Percentiles rank a stretch among this genome's conserved stretches.
Evolutionary conservation across 768 basidiomycete species (phyloP).

Genomic region (Trametes punicea): DNA sequence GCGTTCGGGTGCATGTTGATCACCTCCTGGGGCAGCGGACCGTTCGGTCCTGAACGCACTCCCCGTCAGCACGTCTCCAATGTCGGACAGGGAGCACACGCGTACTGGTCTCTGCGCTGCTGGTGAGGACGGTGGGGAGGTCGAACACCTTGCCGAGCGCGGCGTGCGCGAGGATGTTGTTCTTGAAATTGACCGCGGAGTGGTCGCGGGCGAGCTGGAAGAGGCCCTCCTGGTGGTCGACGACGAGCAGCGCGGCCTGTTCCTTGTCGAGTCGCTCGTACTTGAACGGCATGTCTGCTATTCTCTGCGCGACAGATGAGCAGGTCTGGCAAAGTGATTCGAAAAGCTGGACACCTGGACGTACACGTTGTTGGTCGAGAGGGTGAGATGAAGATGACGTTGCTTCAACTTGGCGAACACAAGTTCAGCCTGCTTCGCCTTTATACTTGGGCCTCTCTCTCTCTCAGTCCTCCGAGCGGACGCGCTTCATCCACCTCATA

Average conservation of each 20-base stretch:
- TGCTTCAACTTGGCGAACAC: too few species aligned
- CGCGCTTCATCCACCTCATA: too few species aligned
- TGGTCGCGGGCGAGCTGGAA: slow-evolving; percentile 45
- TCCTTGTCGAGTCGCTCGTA: slow-evolving; percentile 44
- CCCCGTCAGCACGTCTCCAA: background rate
- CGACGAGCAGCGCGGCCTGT: slow-evolving; percentile 40
- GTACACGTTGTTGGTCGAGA: too few species aligned
- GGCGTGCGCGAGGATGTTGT: slow-evolving; percentile 47
- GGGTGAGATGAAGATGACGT: too few species aligned
- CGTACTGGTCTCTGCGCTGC: slow-evolving; percentile 42
- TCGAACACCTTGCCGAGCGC: slow-evolving; percentile 43
- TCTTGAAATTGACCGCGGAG: slow-evolving; percentile 37
- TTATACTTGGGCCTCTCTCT: too few species aligned
- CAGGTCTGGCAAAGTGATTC: background rate
- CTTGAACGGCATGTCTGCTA: slow-evolving; percentile 19
- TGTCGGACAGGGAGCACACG: background rate
- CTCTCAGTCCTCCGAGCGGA: too few species aligned
- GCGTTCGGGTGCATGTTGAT: slow-evolving; percentile 43
- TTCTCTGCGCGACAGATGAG: background rate
- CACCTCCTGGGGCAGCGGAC: slow-evolving; percentile 45
- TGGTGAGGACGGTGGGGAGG: slow-evolving; percentile 45
- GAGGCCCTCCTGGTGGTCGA: slow-evolving; percentile 49
- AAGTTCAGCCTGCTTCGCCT: too few species aligned
- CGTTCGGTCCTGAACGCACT: slow-evolving; percentile 41
- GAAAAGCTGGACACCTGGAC: background rate